A percentile compares a stretch with the other conserved stretches of the same genome.
These are phyloP conservation scores for Melanogaster broomeanus DNA, from an alignment of 768 basidiomycete species.

Conservation along the genomic window DNA sequence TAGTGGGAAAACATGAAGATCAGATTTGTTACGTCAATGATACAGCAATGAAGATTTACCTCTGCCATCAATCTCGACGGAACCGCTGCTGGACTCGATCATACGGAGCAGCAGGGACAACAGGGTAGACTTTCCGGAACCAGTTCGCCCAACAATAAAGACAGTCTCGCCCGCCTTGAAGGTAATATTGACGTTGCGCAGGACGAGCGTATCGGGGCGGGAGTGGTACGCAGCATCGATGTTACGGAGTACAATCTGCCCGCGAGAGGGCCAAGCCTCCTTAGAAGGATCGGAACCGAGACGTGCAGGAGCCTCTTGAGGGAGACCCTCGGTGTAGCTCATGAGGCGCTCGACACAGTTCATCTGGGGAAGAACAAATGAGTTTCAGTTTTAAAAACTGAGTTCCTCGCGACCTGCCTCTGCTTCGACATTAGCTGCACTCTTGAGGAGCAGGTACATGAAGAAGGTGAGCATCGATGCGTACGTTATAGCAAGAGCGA, in stretches of 20 bases:
- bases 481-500: slow-evolving; percentile 31
- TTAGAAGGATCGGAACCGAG: slow-evolving; percentile 22
- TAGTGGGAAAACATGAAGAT: slow-evolving; percentile 65
- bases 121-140: slow-evolving; percentile 75
- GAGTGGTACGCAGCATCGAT: slow-evolving; percentile 75
- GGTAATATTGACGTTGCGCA: slow-evolving; percentile 62
- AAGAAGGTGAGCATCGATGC: slow-evolving; percentile 24
- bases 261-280: slow-evolving; percentile 35
- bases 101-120: slow-evolving; percentile 68
- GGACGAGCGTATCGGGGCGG: slow-evolving; percentile 59
- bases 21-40: slow-evolving; percentile 60
- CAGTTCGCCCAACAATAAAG: slow-evolving; percentile 80
- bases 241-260: slow-evolving; percentile 64
- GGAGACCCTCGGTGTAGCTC: slow-evolving; percentile 23
- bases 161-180: slow-evolving; percentile 67
- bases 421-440: slow-evolving; percentile 28
- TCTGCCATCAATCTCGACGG: slow-evolving; percentile 75
- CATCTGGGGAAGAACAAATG: slow-evolving; percentile 15
- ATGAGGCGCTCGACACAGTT: slow-evolving; percentile 31
- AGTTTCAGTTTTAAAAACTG: not conserved
- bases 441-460: slow-evolving; percentile 29
- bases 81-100: slow-evolving; percentile 68
- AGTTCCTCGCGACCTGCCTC: slow-evolving; percentile 13
- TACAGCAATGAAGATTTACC: slow-evolving; percentile 47
- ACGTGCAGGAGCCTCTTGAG: slow-evolving; percentile 21